Evolutionary conservation across 352 stramenopile genomes (phyloP), one percentile per base, ranked within the genome.

Genomic region (Phytophthora brassicae): DNA sequence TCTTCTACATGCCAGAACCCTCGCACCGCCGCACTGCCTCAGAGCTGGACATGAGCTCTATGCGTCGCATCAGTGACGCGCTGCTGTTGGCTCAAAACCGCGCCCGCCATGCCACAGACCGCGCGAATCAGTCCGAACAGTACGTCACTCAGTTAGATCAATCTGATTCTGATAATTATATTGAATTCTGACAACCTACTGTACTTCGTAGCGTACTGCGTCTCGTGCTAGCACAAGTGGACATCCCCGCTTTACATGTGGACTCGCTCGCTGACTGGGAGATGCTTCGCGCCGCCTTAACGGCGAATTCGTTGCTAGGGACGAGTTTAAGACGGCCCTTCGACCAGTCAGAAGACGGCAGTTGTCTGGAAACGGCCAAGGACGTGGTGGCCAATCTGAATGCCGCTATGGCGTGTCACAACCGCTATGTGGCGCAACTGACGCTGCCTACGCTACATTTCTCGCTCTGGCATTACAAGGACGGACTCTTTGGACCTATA

Each of bases 51-150:
- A 81, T 86, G 59, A 71, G 41, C 56, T 79, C 77, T 42, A 70
- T 89, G 64, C 77, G 81, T 31, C 76, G 81, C 57, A 77, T 91
- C 49, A 74, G 81, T 47, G 81, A 91, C 45, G 81, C 81, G 20
- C 74, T 91, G 43, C 64, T 91, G 19, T 70, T 91, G 6, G 81
- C 81, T 17, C 81, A 91, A 61, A 91, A 86, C 58, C 79, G 81
- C 59, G 81, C 81, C 8, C 71, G 81, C 0, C 54, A 68, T 16
- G 75, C 81, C 33, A 84, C 79, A 0, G 81, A 89, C 36, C 75
- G 81, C 46, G 81, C 81, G 14, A 84, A 82, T 58, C 81, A 73
- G 26, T 74, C 74, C 31, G 81, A 91, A 70, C 79, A 79, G 81
- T 91, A 48, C 62, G 78, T 50, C 11, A 6, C 20, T 5, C 39